Evolutionary conservation across 2,329 filamentous ascomycete species (phyloP).

Genomic region (Trichoderma sp.): DNA sequence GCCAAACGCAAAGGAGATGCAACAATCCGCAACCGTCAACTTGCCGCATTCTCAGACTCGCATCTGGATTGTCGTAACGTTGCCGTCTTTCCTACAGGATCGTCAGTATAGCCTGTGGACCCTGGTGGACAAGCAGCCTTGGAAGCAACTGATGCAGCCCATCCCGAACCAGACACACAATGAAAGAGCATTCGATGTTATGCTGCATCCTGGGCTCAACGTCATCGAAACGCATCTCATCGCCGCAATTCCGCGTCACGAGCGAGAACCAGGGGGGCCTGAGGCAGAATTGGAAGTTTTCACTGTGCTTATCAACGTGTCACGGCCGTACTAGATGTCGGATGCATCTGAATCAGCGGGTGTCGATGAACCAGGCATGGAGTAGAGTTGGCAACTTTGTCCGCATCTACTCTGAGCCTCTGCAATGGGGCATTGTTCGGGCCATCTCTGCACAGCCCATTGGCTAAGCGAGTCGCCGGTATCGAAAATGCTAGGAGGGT

Average conservation of each 20-base stretch:
- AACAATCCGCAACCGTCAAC: constrained; percentile 74
- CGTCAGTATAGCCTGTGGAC: constrained; percentile 80
- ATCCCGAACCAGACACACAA: constrained; percentile 60
- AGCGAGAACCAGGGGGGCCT: constrained; percentile 60
- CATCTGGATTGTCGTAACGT: constrained; percentile 69
- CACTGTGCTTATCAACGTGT: constrained; percentile 73
- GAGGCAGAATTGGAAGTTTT: constrained; percentile 79
- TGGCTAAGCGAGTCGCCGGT: not conserved
- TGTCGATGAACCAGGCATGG: not conserved
- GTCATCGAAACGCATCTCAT: constrained; percentile 78
- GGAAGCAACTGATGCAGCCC: constrained; percentile 52
- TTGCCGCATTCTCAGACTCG: constrained; percentile 69
- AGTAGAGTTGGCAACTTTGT: not conserved
- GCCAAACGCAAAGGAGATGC: constrained; percentile 66
- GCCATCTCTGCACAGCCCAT: not conserved
- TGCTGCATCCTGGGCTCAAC: constrained; percentile 73
- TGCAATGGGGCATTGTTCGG: not conserved
- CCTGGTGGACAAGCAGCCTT: constrained; percentile 66
- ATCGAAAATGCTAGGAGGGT: not conserved
- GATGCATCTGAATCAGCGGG: not conserved
- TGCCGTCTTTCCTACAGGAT: constrained; percentile 64
- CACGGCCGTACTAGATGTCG: constrained; percentile 17
- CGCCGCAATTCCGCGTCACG: constrained; percentile 66
- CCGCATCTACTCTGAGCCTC: not conserved
- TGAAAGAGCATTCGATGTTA: constrained; percentile 75